A percentile compares a stretch with the other conserved stretches of the same genome.
These are phyloP conservation scores for Aspergillus ustus DNA, from an alignment of 2,329 filamentous ascomycete species.

Conservation along the genomic window DNA sequence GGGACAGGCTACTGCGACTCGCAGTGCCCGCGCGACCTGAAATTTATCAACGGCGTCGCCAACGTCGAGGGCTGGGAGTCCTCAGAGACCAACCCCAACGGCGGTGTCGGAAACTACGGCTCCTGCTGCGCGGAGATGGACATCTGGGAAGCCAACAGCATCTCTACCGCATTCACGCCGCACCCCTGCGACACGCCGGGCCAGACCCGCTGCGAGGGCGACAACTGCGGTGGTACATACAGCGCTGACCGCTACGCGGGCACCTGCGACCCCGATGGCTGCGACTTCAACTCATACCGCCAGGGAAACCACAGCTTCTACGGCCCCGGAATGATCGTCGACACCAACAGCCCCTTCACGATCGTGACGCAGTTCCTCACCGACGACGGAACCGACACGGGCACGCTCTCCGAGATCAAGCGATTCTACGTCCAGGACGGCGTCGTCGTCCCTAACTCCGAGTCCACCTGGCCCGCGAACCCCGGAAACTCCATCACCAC, in stretches of 20 bases:
- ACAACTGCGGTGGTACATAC: conserved; percentile 59
- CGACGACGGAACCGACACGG: conserved; percentile 53
- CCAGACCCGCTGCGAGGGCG: conserved; percentile 57
- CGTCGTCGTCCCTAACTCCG: conserved; percentile 61
- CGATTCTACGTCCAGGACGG: conserved; percentile 70
- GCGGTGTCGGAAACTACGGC: conserved; percentile 59
- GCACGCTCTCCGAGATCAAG: conserved; percentile 64
- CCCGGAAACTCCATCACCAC: conserved; percentile 61
- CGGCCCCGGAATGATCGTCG: conserved; percentile 62
- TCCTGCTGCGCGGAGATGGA: conserved; percentile 73
- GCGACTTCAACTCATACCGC: conserved; percentile 73
- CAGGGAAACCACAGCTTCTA: conserved; percentile 68
- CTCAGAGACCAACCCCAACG: conserved; percentile 59
- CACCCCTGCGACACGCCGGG: conserved; percentile 63
- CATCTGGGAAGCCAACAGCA: conserved; percentile 71
- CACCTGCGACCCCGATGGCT: conserved; percentile 70
- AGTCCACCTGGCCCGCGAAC: conserved; percentile 52
- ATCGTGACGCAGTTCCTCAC: conserved; percentile 71
- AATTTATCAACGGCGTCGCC: conserved; percentile 52
- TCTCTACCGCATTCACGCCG: conserved; percentile 67
- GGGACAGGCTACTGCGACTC: conserved; percentile 69
- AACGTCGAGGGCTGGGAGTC: conserved; percentile 61
- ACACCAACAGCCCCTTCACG: conserved; percentile 62
- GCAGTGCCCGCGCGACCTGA: conserved; percentile 59
- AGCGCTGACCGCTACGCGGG: conserved; percentile 62